These are phyloP conservation scores for Lasiodiplodia sp. DNA, from an alignment of 2,329 filamentous ascomycete species.

Conservation along the genomic window DNA sequence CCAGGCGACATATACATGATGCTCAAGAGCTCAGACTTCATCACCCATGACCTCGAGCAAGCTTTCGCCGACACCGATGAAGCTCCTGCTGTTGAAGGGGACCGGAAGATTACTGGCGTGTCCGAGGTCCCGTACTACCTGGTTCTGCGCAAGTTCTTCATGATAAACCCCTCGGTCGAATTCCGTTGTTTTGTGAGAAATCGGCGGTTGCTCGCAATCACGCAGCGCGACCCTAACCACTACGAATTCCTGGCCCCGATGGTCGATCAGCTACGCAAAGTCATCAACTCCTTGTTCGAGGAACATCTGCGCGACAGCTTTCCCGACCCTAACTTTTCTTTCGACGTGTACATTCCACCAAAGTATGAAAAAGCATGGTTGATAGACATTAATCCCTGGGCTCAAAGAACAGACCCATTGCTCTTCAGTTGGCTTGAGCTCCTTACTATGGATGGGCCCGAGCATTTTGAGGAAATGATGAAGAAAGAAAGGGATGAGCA, in stretches of 20 bases:
- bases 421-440: conserved; percentile 92
- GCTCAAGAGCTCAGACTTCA: conserved; percentile 91
- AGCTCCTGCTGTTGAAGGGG: background rate
- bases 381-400: conserved; percentile 96
- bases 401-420: conserved; percentile 83
- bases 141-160: conserved; percentile 86
- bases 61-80: conserved; percentile 78
- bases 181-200: conserved; percentile 95
- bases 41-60: conserved; percentile 92
- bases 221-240: conserved; percentile 88
- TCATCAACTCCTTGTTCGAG: conserved; percentile 79
- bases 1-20: conserved; percentile 93
- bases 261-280: conserved; percentile 69
- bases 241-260: conserved; percentile 82
- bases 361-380: conserved; percentile 79
- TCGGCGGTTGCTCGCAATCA: conserved; percentile 79
- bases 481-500: conserved; percentile 3
- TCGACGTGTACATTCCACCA: conserved; percentile 89
- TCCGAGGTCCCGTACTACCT: conserved; percentile 74
- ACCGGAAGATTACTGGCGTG: conserved; percentile 42
- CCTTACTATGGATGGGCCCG: conserved; percentile 71
- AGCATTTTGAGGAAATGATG: conserved; percentile 47
- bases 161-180: conserved; percentile 87
- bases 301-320: conserved; percentile 77
- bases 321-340: conserved; percentile 82